phyloP scores from a whole-genome alignment of 768 basidiomycete genomes.

The Postia placenta region DNA sequence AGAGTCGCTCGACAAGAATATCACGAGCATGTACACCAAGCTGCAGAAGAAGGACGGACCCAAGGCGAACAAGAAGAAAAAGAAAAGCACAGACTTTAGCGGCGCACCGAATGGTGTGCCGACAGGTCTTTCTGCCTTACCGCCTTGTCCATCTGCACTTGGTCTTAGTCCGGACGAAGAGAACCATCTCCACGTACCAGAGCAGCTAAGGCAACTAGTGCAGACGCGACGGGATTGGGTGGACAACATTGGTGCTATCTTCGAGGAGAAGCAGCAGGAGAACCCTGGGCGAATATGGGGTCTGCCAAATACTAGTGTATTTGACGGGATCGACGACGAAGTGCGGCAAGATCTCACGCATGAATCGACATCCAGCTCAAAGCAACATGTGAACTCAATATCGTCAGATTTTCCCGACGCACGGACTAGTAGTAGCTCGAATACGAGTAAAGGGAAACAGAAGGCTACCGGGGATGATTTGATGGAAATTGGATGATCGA shows the following conservation, averaged over 20 bases:
- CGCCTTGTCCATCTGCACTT: slow-evolving; percentile 65
- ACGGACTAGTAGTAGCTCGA: slow-evolving; percentile 18
- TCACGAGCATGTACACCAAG: slow-evolving; percentile 66
- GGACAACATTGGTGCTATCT: slow-evolving; percentile 64
- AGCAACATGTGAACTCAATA: not conserved
- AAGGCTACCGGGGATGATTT: slow-evolving; percentile 45
- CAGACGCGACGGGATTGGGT: slow-evolving; percentile 77
- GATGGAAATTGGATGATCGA: slow-evolving; percentile 61
- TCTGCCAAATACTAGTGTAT: slow-evolving; percentile 72
- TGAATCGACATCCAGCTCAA: slow-evolving; percentile 9
- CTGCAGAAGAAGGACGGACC: slow-evolving; percentile 77
- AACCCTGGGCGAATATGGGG: slow-evolving; percentile 68
- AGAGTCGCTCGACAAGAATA: slow-evolving; percentile 83
- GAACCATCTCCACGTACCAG: slow-evolving; percentile 53
- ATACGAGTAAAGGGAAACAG: slow-evolving; percentile 41
- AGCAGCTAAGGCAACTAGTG: slow-evolving; percentile 66
- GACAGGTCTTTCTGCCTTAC: slow-evolving; percentile 30
- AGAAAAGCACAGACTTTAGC: slow-evolving; percentile 42
- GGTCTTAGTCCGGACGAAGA: slow-evolving; percentile 68
- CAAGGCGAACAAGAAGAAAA: slow-evolving; percentile 70
- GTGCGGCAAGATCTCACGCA: slow-evolving; percentile 31
- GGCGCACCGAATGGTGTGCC: slow-evolving; percentile 22
- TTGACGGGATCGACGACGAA: slow-evolving; percentile 66
- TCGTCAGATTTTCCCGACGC: slow-evolving; percentile 3
- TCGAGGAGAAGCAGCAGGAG: slow-evolving; percentile 66